Evolutionary conservation across 192 early-diverging fungal species (phyloP), one percentile per base, ranked within the genome.

Genomic region (Mortierella hygrophila): DNA sequence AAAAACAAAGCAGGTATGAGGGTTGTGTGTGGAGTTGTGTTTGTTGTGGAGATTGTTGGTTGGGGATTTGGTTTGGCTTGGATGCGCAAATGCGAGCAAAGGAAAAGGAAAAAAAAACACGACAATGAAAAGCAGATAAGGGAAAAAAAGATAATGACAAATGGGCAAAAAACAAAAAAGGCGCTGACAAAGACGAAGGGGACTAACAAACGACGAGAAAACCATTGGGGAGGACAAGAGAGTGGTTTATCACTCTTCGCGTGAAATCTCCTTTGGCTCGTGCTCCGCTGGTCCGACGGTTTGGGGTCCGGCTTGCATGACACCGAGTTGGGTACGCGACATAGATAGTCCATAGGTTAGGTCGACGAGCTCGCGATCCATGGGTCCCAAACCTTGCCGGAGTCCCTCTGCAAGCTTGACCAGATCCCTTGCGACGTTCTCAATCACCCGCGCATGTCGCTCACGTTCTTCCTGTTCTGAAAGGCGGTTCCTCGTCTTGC

Each of bases 381-480:
- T 69, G n/a, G 84, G 69, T 23, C 84, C 84, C 16, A 74, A 46
- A 2, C 84, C 84, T 15, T 81, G 78, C 42, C 84, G 63, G 10
- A 86, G 76, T 29, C 76, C 76, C 10, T 75, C 74, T 44, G 79
- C 84, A 76, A 86, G n/a, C 72, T 78, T 76, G 29, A 78, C 46
- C 29, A 86, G 52, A 72, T 86, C 84, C 63, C 47, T 52, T 52
- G 84, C 84, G 23, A 86, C 68, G 37, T 86, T 86, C 76, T 86
- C 84, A 52, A 86, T 80, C 4, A 86, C 84, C 3, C 84, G 70
- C 29, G 84, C 84, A 60, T 86, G 84, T 73, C 84, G 63, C 47
- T 86, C 84, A 9, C 84, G 75, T 72, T 86, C 84, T 21, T 86
- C 84, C 42, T 86, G 75, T 26, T 86, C 84, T 20, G 84, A 49